Base-by-base conservation (phyloP, 495 filamentous ascomycete genomes). In the Extremus antarcticus region DNA sequence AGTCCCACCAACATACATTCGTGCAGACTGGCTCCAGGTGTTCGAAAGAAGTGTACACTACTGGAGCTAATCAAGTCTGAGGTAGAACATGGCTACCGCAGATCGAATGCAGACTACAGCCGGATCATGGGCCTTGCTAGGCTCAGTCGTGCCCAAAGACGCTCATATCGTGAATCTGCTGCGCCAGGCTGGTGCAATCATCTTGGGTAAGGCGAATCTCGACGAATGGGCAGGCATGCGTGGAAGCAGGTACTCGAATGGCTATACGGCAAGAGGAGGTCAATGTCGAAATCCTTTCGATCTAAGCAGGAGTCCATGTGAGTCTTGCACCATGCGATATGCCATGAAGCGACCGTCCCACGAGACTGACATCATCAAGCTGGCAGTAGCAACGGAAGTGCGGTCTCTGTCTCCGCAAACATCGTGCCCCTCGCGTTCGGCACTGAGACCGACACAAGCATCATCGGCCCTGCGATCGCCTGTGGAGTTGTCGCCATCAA, bases 211-310 rank as follows among this genome's bases (percentile, higher is more conserved):
- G 63, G 80, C 83, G 1, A 81, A 78, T n/a, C 63, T 89, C 58
- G 81, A 76, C 59, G 85, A 88, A 63, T 88, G 84, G 83, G 84
- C 84, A 3, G 79, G 82, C 59, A 82, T 86, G 80, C 74, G 84
- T n/a, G 78, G 73, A 23, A 84, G 78, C 64, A 74, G 81, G 60
- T 85, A 85, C 66, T 82, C 80, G 20, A 80, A 84, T 65, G 85
- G 82, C 2, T 88, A 85, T 65, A 80, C 75, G 8, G 76, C 68
- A 2, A 74, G 82, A 45, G 83, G 83, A 17, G 85, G 85, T 0
- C 85, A 88, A 65, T 71, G 70, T 35, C 68, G 82, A 43, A 82
- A 74, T 55, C 72, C 84, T 2, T 87, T 86, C 70, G 85, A 87
- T 65, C 68, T 87, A 32, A 84, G 80, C 1, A 67, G 81, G n/a